A percentile compares a stretch with the other conserved stretches of the same genome.
Evolutionary conservation across 768 basidiomycete species (phyloP).

Genomic region (Suillus alpinus): DNA sequence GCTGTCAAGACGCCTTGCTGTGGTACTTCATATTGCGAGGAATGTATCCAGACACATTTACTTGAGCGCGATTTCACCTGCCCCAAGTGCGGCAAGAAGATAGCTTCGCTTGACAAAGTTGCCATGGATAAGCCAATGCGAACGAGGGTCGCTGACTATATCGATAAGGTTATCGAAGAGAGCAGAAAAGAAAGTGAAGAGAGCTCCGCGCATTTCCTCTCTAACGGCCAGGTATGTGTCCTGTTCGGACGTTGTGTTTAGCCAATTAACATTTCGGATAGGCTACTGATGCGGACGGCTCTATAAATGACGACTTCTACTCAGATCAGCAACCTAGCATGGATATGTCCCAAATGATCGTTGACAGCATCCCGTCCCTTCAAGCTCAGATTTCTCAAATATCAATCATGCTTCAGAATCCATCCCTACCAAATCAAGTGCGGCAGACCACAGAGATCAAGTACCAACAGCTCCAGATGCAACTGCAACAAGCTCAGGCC

Average conservation of each 20-base stretch:
- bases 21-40: constrained; percentile 88
- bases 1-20: constrained; percentile 97
- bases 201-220: constrained; percentile 22
- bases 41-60: constrained; percentile 92
- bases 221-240: constrained; percentile 36
- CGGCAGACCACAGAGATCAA: constrained; percentile 83
- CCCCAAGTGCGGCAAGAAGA: constrained; percentile 84
- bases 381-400: constrained; percentile 86
- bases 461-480: constrained; percentile 74
- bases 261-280: constrained; percentile 11
- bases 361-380: constrained; percentile 74
- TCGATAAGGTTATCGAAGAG: constrained; percentile 77
- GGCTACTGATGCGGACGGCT: constrained; percentile 23
- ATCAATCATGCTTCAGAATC: constrained; percentile 76
- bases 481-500: constrained; percentile 76
- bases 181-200: constrained; percentile 64
- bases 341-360: constrained; percentile 70
- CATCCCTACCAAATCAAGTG: constrained; percentile 64
- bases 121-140: constrained; percentile 76
- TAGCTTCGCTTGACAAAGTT: constrained; percentile 87
- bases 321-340: constrained; percentile 70
- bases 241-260: neutral
- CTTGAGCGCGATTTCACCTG: constrained; percentile 95
- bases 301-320: constrained; percentile 64
- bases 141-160: constrained; percentile 75